Evolutionary conservation across 805 yeast species (phyloP).

Genomic region (Spathaspora gorwiae): DNA sequence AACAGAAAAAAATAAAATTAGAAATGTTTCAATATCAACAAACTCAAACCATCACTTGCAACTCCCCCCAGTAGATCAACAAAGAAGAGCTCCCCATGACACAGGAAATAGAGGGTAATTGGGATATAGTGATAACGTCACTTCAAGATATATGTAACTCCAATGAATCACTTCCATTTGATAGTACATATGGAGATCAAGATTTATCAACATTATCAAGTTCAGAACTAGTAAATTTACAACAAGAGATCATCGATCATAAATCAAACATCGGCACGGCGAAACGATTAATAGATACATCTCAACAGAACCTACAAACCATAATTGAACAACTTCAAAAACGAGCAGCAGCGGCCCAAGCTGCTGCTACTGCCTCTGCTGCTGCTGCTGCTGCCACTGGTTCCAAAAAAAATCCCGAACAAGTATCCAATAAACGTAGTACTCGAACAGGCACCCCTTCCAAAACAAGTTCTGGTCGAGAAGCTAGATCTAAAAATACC

Average conservation of each 20-base stretch:
- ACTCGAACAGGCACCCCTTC: conserved; percentile 5
- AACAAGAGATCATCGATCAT: conserved; percentile 46
- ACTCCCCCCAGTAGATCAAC: no score
- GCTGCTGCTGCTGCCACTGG: not conserved
- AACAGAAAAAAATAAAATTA: no score
- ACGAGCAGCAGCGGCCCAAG: conserved; percentile 6
- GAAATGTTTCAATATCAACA: no score
- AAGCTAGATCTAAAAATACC: not conserved
- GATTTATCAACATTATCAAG: conserved; percentile 26
- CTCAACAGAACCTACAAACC: conserved; percentile 43
- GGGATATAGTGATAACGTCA: conserved; percentile 66
- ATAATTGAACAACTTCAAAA: conserved; percentile 33
- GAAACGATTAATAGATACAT: conserved; percentile 31
- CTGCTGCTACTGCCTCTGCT: not conserved
- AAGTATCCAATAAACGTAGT: not conserved
- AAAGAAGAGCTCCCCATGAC: not conserved
- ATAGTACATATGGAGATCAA: conserved; percentile 28
- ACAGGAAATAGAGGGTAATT: conserved; percentile 49
- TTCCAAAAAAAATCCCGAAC: not conserved
- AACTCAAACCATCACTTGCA: no score
- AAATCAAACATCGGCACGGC: conserved; percentile 54
- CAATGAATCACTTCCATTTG: conserved; percentile 52
- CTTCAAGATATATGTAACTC: conserved; percentile 64
- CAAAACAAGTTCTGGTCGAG: conserved; percentile 1
- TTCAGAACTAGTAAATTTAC: conserved; percentile 36